Conservation (phyloP, 1,284 basidiomycete species). For the Austroboletus olivaceoglutinosus region DNA sequence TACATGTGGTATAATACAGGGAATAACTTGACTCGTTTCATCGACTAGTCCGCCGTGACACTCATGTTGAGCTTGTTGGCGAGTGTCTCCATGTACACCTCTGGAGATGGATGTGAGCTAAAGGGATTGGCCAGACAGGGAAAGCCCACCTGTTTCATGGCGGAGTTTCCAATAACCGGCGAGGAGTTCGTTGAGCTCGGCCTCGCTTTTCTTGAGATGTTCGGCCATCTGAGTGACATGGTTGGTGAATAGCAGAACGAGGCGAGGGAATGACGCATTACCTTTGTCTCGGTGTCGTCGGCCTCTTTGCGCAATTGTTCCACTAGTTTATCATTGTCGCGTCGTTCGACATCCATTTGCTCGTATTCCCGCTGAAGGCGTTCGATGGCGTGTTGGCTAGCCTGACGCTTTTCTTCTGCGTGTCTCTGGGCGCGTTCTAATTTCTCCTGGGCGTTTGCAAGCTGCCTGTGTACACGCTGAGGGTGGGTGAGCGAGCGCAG, state of each 20-base stretch:
- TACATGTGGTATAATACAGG: conserved; percentile 19
- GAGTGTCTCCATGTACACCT: conserved; percentile 78
- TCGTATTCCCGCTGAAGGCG: conserved; percentile 74
- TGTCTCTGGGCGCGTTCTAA: conserved; percentile 71
- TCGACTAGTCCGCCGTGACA: conserved; percentile 40
- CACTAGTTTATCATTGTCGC: conserved; percentile 72
- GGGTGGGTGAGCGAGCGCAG: background rate
- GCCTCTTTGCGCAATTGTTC: conserved; percentile 71
- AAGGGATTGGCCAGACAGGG: conserved; percentile 5
- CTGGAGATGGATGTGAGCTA: conserved; percentile 36
- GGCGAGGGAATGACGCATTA: conserved; percentile 22
- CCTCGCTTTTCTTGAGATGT: conserved; percentile 69
- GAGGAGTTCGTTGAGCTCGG: conserved; percentile 73
- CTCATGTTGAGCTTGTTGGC: conserved; percentile 65
- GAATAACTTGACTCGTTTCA: conserved; percentile 16
- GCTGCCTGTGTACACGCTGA: conserved; percentile 73
- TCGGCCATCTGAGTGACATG: conserved; percentile 58
- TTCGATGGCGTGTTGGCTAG: conserved; percentile 67
- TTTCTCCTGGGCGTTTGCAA: conserved; percentile 74
- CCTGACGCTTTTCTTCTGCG: conserved; percentile 68
- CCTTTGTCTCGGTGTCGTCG: conserved; percentile 62
- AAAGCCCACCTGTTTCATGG: conserved; percentile 63
- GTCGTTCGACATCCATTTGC: conserved; percentile 67
- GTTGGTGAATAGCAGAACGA: conserved; percentile 1
- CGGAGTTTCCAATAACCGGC: conserved; percentile 78